phyloP scores from a whole-genome alignment of 345 rosid genomes.

The Eutrema heterophyllum region DNA sequence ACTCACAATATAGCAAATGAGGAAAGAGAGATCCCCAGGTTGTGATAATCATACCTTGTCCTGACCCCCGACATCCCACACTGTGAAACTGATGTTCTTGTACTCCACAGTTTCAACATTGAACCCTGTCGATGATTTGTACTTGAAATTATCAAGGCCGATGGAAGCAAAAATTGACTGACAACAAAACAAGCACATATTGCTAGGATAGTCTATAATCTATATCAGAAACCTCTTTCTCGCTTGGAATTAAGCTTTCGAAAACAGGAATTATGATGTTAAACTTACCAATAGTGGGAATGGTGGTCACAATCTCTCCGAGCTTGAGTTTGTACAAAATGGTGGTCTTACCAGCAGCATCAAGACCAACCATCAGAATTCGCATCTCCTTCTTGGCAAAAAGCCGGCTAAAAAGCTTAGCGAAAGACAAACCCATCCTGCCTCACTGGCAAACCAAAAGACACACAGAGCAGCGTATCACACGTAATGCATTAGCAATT shows the following conservation, averaged over 20 bases:
- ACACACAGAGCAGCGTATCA: background rate
- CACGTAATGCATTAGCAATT: background rate
- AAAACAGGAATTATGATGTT: background rate
- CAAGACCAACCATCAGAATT: conserved; percentile 74
- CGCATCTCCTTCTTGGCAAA: conserved; percentile 56
- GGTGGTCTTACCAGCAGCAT: conserved; percentile 78
- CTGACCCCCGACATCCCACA: conserved; percentile 71
- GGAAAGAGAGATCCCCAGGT: too few relatives aligned
- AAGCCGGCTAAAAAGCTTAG: conserved; percentile 15
- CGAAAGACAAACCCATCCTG: conserved; percentile 16
- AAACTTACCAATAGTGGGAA: conserved; percentile 63
- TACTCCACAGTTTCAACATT: conserved; percentile 64
- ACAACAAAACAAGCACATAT: background rate
- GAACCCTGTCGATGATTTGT: conserved; percentile 34
- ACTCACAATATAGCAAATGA: too few relatives aligned
- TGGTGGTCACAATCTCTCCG: conserved; percentile 69
- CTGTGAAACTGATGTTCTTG: conserved; percentile 63
- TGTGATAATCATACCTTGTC: conserved; percentile 38
- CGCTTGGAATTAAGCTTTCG: background rate
- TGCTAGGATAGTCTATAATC: background rate
- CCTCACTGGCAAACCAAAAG: background rate
- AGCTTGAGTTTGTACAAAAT: conserved; percentile 73
- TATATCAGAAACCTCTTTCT: background rate
- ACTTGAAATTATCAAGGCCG: background rate
- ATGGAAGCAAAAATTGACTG: background rate